These are phyloP conservation scores for Trypanosoma boissoni DNA, from an alignment of 208 protist species.

Conservation along the genomic window DNA sequence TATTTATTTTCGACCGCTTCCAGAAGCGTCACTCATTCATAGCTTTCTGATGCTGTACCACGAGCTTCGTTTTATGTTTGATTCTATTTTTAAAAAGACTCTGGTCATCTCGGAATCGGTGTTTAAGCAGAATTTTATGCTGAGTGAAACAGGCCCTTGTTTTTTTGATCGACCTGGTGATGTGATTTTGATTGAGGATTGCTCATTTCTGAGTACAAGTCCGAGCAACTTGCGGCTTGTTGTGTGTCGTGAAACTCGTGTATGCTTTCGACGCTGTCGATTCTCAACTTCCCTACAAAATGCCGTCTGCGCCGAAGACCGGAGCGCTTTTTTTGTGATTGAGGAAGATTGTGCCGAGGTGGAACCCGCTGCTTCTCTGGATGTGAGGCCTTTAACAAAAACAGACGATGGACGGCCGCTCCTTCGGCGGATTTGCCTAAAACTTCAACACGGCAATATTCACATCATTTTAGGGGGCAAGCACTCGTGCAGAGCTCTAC, in stretches of 20 bases:
- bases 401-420: not conserved
- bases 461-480: slow-evolving; percentile 1
- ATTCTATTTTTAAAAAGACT: slow-evolving; percentile 22
- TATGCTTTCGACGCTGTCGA: slow-evolving; percentile 45
- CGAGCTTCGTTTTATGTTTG: slow-evolving; percentile 1
- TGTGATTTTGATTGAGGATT: slow-evolving; percentile 45
- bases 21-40: not conserved
- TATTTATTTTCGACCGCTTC: slow-evolving; percentile 20
- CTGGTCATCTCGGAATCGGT: slow-evolving; percentile 19
- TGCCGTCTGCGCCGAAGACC: slow-evolving; percentile 15
- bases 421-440: slow-evolving; percentile 1
- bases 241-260: slow-evolving; percentile 35
- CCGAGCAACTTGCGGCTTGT: slow-evolving; percentile 12
- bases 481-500: not conserved
- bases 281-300: slow-evolving; percentile 21
- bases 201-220: slow-evolving; percentile 32
- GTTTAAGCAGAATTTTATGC: slow-evolving; percentile 23
- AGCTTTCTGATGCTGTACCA: not conserved
- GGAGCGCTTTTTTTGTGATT: slow-evolving; percentile 27
- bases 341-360: slow-evolving; percentile 27
- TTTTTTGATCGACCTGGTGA: slow-evolving; percentile 43
- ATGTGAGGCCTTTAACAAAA: not conserved
- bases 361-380: not conserved
- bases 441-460: slow-evolving; percentile 2
- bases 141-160: slow-evolving; percentile 37